A percentile compares a stretch with the other conserved stretches of the same genome.
These are phyloP conservation scores for Fusarium ramigenum DNA, from an alignment of 2,329 filamentous ascomycete species.

Conservation along the genomic window DNA sequence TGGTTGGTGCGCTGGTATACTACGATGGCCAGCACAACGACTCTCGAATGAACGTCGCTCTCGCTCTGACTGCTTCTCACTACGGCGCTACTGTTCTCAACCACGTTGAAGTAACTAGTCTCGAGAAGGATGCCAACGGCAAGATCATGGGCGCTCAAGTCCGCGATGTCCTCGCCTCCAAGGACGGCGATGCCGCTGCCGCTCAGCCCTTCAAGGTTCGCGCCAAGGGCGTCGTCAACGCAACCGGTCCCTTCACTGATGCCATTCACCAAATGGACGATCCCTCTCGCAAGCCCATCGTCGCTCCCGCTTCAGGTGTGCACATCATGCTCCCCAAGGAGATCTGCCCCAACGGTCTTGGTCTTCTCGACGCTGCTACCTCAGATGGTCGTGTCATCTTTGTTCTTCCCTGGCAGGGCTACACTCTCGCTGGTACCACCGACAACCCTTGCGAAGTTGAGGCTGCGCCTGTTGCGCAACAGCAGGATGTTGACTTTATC, in stretches of 20 bases:
- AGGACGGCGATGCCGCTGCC: slow-evolving; percentile 65
- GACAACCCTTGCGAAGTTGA: slow-evolving; percentile 77
- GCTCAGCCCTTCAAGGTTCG: slow-evolving; percentile 70
- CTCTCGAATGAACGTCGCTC: slow-evolving; percentile 85
- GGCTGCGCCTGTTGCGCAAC: slow-evolving; percentile 75
- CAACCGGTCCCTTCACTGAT: slow-evolving; percentile 84
- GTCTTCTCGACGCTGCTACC: slow-evolving; percentile 79
- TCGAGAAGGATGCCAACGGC: slow-evolving; percentile 76
- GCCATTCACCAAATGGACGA: slow-evolving; percentile 85
- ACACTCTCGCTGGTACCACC: slow-evolving; percentile 85
- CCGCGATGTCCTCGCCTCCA: slow-evolving; percentile 66
- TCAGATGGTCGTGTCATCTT: slow-evolving; percentile 90
- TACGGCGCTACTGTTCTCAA: slow-evolving; percentile 85
- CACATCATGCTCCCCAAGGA: slow-evolving; percentile 84
- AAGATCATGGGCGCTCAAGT: slow-evolving; percentile 72
- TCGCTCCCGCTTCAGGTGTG: slow-evolving; percentile 83
- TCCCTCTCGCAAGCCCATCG: slow-evolving; percentile 72
- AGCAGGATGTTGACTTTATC: slow-evolving; percentile 85
- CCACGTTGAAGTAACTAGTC: slow-evolving; percentile 79
- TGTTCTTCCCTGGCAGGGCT: slow-evolving; percentile 87
- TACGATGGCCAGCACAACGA: slow-evolving; percentile 90
- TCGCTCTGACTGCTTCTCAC: slow-evolving; percentile 81
- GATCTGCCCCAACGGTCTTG: slow-evolving; percentile 82
- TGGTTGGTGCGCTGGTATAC: slow-evolving; percentile 84
- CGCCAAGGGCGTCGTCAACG: slow-evolving; percentile 85